phyloP scores from a whole-genome alignment of 2,329 filamentous ascomycete species.

The Plenodomus biglobosus region DNA sequence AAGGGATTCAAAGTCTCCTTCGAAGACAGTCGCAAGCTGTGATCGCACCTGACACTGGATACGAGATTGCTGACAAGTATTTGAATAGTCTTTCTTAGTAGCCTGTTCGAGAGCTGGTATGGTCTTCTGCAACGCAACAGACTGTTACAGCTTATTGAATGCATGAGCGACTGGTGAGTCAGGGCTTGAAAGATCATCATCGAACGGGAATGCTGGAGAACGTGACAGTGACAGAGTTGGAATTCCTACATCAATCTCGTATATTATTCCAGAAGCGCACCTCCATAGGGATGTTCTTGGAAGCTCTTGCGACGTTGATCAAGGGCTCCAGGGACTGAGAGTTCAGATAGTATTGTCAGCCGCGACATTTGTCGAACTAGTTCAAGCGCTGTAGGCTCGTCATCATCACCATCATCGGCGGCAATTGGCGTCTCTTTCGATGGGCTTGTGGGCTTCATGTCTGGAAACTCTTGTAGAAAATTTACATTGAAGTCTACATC shows the following conservation, averaged over 20 bases:
- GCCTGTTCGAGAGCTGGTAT: background rate
- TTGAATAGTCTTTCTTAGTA: background rate
- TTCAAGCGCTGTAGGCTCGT: too few species aligned
- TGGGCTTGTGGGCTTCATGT: too few species aligned
- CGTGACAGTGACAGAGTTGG: background rate
- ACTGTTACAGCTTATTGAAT: background rate
- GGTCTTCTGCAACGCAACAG: background rate
- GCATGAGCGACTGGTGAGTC: background rate
- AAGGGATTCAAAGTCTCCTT: background rate
- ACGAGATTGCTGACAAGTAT: background rate
- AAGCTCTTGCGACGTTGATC: background rate
- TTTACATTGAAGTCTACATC: too few species aligned
- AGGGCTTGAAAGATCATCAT: background rate
- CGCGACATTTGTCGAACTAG: too few species aligned
- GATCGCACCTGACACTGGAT: background rate
- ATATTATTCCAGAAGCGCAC: background rate
- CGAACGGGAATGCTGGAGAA: background rate
- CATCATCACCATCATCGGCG: too few species aligned
- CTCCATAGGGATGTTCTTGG: background rate
- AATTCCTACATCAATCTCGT: background rate
- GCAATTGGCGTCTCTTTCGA: too few species aligned
- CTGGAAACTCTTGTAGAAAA: too few species aligned
- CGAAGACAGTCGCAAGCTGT: background rate
- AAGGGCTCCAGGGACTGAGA: background rate
- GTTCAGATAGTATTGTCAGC: background rate